Percentiles rank a stretch among this genome's conserved stretches.
phyloP scores from a whole-genome alignment of 305 asterid genomes.

The Fraxinus velutina region DNA sequence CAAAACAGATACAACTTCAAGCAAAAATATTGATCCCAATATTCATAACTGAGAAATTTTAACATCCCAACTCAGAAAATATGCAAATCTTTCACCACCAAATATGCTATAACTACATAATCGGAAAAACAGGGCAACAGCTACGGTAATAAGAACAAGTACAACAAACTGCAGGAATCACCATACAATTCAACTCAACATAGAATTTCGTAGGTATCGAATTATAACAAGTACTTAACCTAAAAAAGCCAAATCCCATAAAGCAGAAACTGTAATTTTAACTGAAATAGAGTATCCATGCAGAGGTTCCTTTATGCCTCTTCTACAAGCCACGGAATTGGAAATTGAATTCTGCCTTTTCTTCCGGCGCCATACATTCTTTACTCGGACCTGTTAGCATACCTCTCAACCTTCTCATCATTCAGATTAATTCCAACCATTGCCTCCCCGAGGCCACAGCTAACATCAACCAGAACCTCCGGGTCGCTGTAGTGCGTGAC shows the following conservation, averaged over 20 bases:
- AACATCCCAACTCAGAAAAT: background rate
- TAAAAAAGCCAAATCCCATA: slow-evolving; percentile 10
- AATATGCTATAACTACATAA: background rate
- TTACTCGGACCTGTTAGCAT: slow-evolving; percentile 79
- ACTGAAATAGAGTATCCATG: background rate
- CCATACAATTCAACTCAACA: slow-evolving; percentile 9
- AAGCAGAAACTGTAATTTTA: background rate
- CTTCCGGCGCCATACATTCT: background rate
- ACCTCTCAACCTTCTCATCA: slow-evolving; percentile 88
- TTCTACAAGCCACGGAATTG: background rate
- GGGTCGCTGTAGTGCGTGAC: slow-evolving; percentile 94
- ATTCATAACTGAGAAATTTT: background rate
- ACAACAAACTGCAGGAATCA: background rate
- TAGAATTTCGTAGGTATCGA: slow-evolving; percentile 1
- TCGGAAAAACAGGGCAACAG: background rate
- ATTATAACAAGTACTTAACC: slow-evolving; percentile 15
- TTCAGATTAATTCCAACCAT: slow-evolving; percentile 94
- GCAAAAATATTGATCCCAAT: background rate
- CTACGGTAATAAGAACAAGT: background rate
- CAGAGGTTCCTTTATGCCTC: slow-evolving; percentile 1
- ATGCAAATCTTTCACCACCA: background rate
- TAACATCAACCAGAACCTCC: slow-evolving; percentile 70
- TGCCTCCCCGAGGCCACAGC: slow-evolving; percentile 92
- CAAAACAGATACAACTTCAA: background rate
- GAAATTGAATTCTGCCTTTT: background rate